These are phyloP conservation scores for Spiraea crenata DNA, from an alignment of 331 rosid species.

Conservation along the genomic window DNA sequence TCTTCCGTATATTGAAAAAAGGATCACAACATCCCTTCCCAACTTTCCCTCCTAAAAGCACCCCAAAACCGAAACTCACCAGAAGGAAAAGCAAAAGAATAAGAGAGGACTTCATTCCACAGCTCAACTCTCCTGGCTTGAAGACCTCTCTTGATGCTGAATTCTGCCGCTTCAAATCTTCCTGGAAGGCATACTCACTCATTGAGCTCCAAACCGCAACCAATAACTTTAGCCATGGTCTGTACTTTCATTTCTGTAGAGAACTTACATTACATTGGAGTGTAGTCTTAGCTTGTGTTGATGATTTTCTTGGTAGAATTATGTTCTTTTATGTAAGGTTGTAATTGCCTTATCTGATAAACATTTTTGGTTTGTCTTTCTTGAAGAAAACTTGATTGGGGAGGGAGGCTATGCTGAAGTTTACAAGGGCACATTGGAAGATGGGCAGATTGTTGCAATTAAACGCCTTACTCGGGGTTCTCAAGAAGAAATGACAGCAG, in stretches of 20 bases:
- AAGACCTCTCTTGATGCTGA: slow-evolving; percentile 47
- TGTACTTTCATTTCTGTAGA: slow-evolving; percentile 8
- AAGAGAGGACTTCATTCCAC: slow-evolving; percentile 66
- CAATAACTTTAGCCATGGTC: slow-evolving; percentile 75
- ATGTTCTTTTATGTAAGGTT: not conserved
- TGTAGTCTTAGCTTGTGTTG: not conserved
- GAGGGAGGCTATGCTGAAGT: slow-evolving; percentile 99
- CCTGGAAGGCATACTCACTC: slow-evolving; percentile 76
- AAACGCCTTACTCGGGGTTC: slow-evolving; percentile 71
- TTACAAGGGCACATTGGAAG: slow-evolving; percentile 73
- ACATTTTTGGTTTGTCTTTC: slow-evolving; percentile 15
- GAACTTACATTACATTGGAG: not conserved
- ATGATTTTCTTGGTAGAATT: not conserved
- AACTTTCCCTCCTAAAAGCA: slow-evolving; percentile 49
- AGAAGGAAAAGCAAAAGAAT: slow-evolving; percentile 67
- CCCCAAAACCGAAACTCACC: slow-evolving; percentile 69
- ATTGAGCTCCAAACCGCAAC: slow-evolving; percentile 64
- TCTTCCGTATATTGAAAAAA: slow-evolving; percentile 58
- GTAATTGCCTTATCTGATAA: slow-evolving; percentile 22
- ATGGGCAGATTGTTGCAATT: slow-evolving; percentile 74
- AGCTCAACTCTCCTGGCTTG: slow-evolving; percentile 38
- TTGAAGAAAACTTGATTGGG: slow-evolving; percentile 73
- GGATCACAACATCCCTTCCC: slow-evolving; percentile 61
- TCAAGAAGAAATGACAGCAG: slow-evolving; percentile 96
- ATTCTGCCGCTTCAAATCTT: slow-evolving; percentile 63